Base-by-base conservation (phyloP, 2,329 filamentous ascomycete species). In the Plenodomus lindquistii region DNA sequence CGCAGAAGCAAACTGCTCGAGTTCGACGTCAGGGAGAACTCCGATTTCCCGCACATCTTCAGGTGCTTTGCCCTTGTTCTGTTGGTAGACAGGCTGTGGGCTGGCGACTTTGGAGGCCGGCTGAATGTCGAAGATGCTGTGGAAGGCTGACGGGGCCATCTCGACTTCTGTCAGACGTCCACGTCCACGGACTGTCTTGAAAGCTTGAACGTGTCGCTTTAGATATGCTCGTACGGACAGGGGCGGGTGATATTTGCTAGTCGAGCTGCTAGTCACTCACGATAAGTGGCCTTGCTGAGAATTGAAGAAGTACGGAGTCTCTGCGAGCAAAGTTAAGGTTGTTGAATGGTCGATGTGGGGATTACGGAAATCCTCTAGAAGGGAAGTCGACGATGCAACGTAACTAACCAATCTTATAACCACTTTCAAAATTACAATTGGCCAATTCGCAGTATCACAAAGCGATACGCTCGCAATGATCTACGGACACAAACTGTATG, bases 91-190 rank as follows among this genome's bases (percentile, higher is more conserved):
- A 7, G 72, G 64, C 20, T 73, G 67, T 10, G 75, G 75, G 27
- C 65, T 74, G 20, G 70, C 48, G 34, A 78, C 60, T 4, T 59
- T 49, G 13, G 65, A 54, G 5, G 57, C 50, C 42, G 70, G 68
- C 35, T 79, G 74, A 20, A 79, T 71, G 38, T 76, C 69, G 43
- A 79, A 65, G 20, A 78, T 60, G 17, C 71, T 66, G 17, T 73
- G 73, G 19, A 79, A 63, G 55, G 56, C 18, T 51, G 65, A 40
- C 11, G 71, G 55, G 37, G 72, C 57, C 71, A 76, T 76, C 16
- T 31, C 70, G 49, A 22, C 27, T 31, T 31, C 4, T 31, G 27
- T 31, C 4, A 4, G 6, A 15, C 15, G 27, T 7, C 6, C n/a
- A n/a, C n/a, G n/a, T 29, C 7, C 3, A 31, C 10, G 27, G 40